phyloP scores from a whole-genome alignment of 768 basidiomycete species.

The Tephrocybe rancida region DNA sequence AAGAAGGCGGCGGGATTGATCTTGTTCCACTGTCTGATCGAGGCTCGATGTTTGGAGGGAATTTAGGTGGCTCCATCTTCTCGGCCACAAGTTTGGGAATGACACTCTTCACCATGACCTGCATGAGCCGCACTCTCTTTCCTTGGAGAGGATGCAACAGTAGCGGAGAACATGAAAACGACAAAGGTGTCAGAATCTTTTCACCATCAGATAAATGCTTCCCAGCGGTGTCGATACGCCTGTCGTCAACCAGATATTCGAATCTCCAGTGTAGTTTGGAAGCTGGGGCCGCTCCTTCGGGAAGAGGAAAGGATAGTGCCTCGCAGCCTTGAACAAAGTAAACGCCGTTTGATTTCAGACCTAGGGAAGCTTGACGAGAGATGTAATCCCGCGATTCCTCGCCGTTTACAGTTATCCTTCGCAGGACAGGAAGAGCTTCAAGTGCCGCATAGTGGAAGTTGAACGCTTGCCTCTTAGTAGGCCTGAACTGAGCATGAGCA shows the following conservation, averaged over 20 bases:
- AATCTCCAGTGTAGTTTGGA: conserved; percentile 71
- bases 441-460: conserved; percentile 74
- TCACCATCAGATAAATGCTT: conserved; percentile 60
- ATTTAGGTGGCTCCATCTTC: conserved; percentile 51
- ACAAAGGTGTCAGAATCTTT: conserved; percentile 70
- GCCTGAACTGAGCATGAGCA: conserved; percentile 70
- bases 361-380: conserved; percentile 72
- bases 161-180: conserved; percentile 74
- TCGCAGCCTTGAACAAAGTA: conserved; percentile 77
- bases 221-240: conserved; percentile 45
- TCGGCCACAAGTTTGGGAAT: conserved; percentile 66
- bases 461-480: conserved; percentile 57
- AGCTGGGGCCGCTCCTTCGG: conserved; percentile 19
- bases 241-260: conserved; percentile 75
- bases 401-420: conserved; percentile 66
- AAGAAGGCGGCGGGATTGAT: neutral
- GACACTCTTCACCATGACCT: conserved; percentile 72
- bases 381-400: conserved; percentile 76
- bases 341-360: conserved; percentile 70
- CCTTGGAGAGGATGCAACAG: conserved; percentile 66
- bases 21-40: neutral
- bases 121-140: conserved; percentile 67
- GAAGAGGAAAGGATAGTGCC: conserved; percentile 30
- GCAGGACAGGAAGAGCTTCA: conserved; percentile 67
- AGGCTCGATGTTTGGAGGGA: conserved; percentile 5